Evolutionary conservation across 164 flowering plant species (phyloP).

Genomic region (Amborella trichopoda): DNA sequence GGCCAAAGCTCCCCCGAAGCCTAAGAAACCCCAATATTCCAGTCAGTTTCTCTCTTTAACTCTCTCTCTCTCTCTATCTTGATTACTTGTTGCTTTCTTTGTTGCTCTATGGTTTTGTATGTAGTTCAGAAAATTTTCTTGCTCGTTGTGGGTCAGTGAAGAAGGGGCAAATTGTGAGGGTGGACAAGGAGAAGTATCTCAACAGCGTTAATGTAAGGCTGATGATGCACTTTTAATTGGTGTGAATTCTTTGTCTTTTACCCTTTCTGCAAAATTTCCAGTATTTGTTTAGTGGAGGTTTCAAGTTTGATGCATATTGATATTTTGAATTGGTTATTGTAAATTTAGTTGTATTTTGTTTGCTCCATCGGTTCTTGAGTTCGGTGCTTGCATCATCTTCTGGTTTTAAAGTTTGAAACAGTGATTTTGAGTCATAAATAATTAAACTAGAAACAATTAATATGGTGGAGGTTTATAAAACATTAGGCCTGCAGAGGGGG

Average conservation of each 20-base stretch:
- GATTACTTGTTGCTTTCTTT: background rate
- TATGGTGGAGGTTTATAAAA: too few relatives aligned
- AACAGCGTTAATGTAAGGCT: conserved; percentile 70
- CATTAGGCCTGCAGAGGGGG: too few relatives aligned
- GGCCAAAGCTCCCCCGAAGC: conserved; percentile 13
- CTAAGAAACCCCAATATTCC: conserved; percentile 61
- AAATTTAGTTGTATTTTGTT: too few relatives aligned
- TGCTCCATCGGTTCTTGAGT: too few relatives aligned
- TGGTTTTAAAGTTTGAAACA: too few relatives aligned
- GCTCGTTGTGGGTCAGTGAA: conserved; percentile 45
- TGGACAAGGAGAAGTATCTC: conserved; percentile 79
- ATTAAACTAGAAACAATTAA: too few relatives aligned
- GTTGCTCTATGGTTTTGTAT: background rate
- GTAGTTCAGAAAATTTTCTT: background rate
- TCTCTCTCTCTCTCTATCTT: background rate
- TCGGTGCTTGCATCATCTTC: too few relatives aligned
- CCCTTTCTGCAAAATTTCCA: background rate
- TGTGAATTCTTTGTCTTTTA: background rate
- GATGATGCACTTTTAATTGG: background rate
- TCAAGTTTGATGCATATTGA: too few relatives aligned
- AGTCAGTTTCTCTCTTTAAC: conserved; percentile 15
- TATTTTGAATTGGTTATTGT: too few relatives aligned
- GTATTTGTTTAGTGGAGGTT: too few relatives aligned
- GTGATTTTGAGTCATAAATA: too few relatives aligned
- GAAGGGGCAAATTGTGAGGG: conserved; percentile 87